Base-by-base conservation (phyloP, 2,329 filamentous ascomycete species). In the Clonostachys rhizophaga region DNA sequence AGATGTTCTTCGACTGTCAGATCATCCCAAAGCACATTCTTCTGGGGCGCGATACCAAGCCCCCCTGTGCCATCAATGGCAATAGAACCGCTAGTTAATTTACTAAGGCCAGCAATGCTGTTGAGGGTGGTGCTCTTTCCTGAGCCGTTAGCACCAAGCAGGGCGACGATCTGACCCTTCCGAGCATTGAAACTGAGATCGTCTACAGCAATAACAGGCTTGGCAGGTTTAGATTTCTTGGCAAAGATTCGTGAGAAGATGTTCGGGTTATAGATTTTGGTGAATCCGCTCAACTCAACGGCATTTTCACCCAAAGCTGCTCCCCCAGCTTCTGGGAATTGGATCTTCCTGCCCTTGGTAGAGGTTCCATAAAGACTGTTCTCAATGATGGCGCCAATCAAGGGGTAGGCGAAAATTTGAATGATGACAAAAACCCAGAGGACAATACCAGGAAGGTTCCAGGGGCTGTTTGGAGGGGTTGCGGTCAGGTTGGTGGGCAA, bases 11-110 rank as follows among this genome's bases (percentile, higher is more conserved):
- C 81, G 1, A 95, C 90, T 0, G 88, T 95, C 47, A 96, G 69
- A 49, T 91, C 85, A 55, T 92, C 87, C 91, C 91, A 96, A 34
- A 96, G 76, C 6, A 96, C 91, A 56, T 96, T 96, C 72, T 92
- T 91, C 62, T 96, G 91, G 0, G 91, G 91, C 48, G 90, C 92
- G 40, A 95, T 84, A 13, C 91, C 91, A 17, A 96, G 76, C 0
- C 89, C 89, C 10, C 88, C 88, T 10, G 82, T 84, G 1, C 84
- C 85, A 53, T 91, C 84, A 42, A 96, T 84, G 20, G 79, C 81
- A 54, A 96, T 94, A 4, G 76, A 75, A 4, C 91, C 91, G 49
- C 78, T 82, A 0, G 88, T 90, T 18, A 92, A 75, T 41, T 81
- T 87, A 55, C 86, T 89, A 44, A 92, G 78, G 4, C 91, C 91